A percentile compares a stretch with the other conserved stretches of the same genome.
Conservation (phyloP, 176 grass and related monocot genomes). For the Aegilops speltoides region DNA sequence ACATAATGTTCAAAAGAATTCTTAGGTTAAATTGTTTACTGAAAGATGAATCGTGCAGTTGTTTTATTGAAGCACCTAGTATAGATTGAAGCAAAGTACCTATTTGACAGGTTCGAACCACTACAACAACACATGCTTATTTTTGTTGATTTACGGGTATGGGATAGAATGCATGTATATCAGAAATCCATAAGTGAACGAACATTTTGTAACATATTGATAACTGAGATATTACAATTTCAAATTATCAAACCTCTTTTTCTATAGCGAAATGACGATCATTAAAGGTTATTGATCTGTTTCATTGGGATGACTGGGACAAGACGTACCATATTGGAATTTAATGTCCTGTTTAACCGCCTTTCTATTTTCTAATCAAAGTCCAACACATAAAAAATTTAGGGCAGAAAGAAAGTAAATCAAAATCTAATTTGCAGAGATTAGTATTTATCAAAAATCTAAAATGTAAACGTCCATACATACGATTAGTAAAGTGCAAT, state of each 20-base stretch:
- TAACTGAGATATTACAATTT: neutral
- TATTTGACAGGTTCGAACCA: neutral
- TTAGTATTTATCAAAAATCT: neutral
- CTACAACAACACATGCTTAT: neutral
- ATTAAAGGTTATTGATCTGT: neutral
- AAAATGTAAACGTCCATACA: too few relatives aligned
- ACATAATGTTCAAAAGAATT: neutral
- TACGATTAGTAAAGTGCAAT: too few relatives aligned
- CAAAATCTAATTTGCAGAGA: neutral
- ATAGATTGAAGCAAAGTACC: neutral
- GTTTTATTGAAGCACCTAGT: neutral
- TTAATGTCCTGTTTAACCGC: too few relatives aligned
- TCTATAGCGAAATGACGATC: neutral
- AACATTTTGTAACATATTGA: neutral
- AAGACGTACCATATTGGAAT: too few relatives aligned
- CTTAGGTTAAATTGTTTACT: neutral
- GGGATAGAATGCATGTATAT: neutral
- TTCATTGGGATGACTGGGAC: too few relatives aligned
- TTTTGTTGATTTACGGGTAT: neutral
- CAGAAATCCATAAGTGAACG: neutral
- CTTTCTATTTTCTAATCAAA: too few relatives aligned
- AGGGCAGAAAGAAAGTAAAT: too few relatives aligned
- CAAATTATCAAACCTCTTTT: neutral
- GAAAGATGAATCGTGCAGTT: neutral
- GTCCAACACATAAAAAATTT: too few relatives aligned